phyloP scores from a whole-genome alignment of 2,329 filamentous ascomycete genomes.

The Boeremia exigua region DNA sequence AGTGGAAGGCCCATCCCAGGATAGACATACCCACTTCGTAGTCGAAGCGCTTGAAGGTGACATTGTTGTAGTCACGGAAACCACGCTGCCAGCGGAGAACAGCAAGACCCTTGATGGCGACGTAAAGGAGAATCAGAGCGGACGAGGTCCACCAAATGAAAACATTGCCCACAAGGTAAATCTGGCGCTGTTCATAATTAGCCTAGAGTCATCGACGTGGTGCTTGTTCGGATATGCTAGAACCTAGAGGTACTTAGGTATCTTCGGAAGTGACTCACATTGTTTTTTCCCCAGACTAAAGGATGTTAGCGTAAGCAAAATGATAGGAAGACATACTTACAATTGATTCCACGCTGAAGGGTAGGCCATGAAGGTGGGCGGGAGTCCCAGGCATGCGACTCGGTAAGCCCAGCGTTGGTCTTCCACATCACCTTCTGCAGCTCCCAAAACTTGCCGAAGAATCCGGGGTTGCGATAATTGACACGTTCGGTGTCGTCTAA shows the following conservation, averaged over 20 bases:
- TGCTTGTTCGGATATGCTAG: no score
- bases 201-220: no score
- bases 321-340: no score
- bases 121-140: constrained; percentile 75
- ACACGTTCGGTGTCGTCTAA: constrained; percentile 97
- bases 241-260: no score
- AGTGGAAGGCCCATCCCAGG: constrained; percentile 95
- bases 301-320: no score
- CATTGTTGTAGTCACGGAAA: constrained; percentile 81
- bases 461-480: constrained; percentile 93
- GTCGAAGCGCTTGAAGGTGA: constrained; percentile 93
- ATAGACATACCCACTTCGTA: constrained; percentile 92
- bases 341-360: constrained; percentile 94
- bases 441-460: constrained; percentile 98
- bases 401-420: constrained; percentile 93
- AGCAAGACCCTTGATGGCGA: constrained; percentile 84
- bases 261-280: no score
- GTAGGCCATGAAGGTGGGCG: constrained; percentile 92
- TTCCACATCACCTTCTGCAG: constrained; percentile 98
- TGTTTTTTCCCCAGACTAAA: constrained; percentile 95
- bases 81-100: constrained; percentile 93
- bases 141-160: constrained; percentile 89
- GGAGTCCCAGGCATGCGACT: constrained; percentile 98
- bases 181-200: no score
- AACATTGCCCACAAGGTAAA: constrained; percentile 90